phyloP scores from a whole-genome alignment of 768 basidiomycete species.

The Russula sp. region DNA sequence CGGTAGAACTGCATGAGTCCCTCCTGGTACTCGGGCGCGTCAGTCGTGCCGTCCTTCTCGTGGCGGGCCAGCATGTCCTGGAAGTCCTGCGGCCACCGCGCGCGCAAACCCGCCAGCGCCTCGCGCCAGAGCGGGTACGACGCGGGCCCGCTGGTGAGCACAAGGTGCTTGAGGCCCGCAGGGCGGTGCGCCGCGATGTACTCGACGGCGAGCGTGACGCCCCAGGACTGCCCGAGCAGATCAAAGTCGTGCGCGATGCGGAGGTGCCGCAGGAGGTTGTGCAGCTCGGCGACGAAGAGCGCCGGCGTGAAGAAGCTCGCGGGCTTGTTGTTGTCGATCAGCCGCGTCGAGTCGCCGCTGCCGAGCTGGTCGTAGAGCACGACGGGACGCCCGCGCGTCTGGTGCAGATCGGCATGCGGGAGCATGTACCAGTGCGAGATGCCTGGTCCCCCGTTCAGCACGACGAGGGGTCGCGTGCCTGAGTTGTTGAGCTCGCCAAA shows the following conservation, averaged over 20 bases:
- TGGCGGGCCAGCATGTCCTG: slow-evolving; percentile 28
- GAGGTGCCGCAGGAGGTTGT: slow-evolving; percentile 36
- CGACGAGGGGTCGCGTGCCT: background rate
- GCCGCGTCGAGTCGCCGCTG: slow-evolving; percentile 45
- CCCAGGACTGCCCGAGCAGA: slow-evolving; percentile 37
- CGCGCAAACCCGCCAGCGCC: slow-evolving; percentile 24
- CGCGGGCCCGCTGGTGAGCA: slow-evolving; percentile 27
- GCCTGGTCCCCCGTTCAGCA: slow-evolving; percentile 12
- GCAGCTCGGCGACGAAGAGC: slow-evolving; percentile 46
- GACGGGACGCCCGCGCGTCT: background rate
- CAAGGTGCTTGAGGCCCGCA: slow-evolving; percentile 29
- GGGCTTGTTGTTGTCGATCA: slow-evolving; percentile 45
- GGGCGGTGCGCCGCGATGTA: slow-evolving; percentile 26
- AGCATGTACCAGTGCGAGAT: slow-evolving; percentile 7
- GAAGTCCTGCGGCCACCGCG: slow-evolving; percentile 28
- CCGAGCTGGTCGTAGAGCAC: slow-evolving; percentile 41
- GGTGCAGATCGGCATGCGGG: slow-evolving; percentile 2
- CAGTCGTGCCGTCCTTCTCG: slow-evolving; percentile 28
- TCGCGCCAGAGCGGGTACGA: slow-evolving; percentile 28
- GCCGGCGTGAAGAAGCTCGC: slow-evolving; percentile 41
- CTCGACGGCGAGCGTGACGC: slow-evolving; percentile 40
- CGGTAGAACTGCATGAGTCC: slow-evolving; percentile 27
- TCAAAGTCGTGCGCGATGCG: slow-evolving; percentile 38
- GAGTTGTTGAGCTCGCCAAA: slow-evolving; percentile 1
- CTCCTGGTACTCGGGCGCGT: slow-evolving; percentile 28